Conservation (phyloP, 257 asterid species). For the Rubia yunnanensis region DNA sequence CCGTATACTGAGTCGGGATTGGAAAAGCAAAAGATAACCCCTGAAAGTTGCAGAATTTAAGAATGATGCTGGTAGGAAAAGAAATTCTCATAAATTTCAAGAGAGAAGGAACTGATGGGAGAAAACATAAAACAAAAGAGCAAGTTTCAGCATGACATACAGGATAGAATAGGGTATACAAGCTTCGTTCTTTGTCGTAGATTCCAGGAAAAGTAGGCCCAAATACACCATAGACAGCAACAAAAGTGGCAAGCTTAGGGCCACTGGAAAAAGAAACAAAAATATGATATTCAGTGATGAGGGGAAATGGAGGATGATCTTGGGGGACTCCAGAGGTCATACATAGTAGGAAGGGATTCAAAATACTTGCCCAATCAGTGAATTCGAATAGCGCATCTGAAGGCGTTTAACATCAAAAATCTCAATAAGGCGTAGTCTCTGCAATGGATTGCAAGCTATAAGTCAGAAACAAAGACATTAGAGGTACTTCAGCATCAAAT, state of each 20-base stretch:
- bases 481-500: background rate
- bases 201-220: slow-evolving; percentile 90
- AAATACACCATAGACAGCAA: slow-evolving; percentile 71
- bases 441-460: slow-evolving; percentile 12
- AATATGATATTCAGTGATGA: background rate
- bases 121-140: background rate
- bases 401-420: slow-evolving; percentile 73
- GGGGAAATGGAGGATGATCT: background rate
- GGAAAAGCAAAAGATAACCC: slow-evolving; percentile 85
- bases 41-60: slow-evolving; percentile 32
- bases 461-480: slow-evolving; percentile 4
- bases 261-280: slow-evolving; percentile 42
- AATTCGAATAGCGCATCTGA: slow-evolving; percentile 78
- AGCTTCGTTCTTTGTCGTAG: slow-evolving; percentile 64
- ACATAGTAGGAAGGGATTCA: slow-evolving; percentile 6
- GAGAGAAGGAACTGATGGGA: background rate
- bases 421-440: slow-evolving; percentile 82
- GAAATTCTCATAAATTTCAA: background rate
- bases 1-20: slow-evolving; percentile 63
- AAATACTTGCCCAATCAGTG: slow-evolving; percentile 59
- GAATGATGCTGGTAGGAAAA: slow-evolving; percentile 7
- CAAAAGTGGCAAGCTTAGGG: slow-evolving; percentile 72
- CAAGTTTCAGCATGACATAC: slow-evolving; percentile 31
- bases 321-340: background rate
- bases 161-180: slow-evolving; percentile 77